These are phyloP conservation scores for Holtermannia corniformis DNA, from an alignment of 768 basidiomycete species.

Conservation along the genomic window DNA sequence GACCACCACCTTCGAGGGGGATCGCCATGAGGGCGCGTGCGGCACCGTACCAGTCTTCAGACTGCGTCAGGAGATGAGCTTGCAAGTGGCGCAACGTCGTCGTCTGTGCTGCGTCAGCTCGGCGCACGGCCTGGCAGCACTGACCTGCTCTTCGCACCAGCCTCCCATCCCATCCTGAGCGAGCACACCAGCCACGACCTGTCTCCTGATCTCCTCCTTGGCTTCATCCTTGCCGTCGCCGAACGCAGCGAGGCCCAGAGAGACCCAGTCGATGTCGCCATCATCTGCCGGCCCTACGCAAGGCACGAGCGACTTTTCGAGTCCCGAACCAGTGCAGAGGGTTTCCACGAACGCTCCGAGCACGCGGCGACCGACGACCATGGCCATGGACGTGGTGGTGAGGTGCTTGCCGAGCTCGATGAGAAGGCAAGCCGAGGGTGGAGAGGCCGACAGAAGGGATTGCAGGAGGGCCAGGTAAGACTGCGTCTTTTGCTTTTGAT, in stretches of 20 bases:
- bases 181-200: slow-evolving; percentile 66
- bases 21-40: slow-evolving; percentile 87
- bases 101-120: slow-evolving; percentile 48
- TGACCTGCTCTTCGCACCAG: slow-evolving; percentile 88
- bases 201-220: slow-evolving; percentile 44
- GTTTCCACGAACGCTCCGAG: slow-evolving; percentile 64
- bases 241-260: slow-evolving; percentile 24
- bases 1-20: slow-evolving; percentile 76
- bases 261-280: slow-evolving; percentile 44
- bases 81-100: slow-evolving; percentile 75
- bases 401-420: slow-evolving; percentile 61
- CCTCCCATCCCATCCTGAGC: slow-evolving; percentile 57
- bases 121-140: slow-evolving; percentile 18
- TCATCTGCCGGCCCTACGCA: slow-evolving; percentile 46
- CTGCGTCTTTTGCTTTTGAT: slow-evolving; percentile 45
- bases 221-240: slow-evolving; percentile 15
- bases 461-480: slow-evolving; percentile 59
- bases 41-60: slow-evolving; percentile 90
- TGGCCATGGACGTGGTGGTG: slow-evolving; percentile 70
- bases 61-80: slow-evolving; percentile 76
- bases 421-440: slow-evolving; percentile 37
- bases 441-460: slow-evolving; percentile 7
- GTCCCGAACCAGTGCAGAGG: slow-evolving; percentile 25
- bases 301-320: slow-evolving; percentile 45
- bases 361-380: slow-evolving; percentile 81